A percentile compares a stretch with the other conserved stretches of the same genome.
Conservation (phyloP, 805 yeast species). For the Kazachstania taianensis region DNA sequence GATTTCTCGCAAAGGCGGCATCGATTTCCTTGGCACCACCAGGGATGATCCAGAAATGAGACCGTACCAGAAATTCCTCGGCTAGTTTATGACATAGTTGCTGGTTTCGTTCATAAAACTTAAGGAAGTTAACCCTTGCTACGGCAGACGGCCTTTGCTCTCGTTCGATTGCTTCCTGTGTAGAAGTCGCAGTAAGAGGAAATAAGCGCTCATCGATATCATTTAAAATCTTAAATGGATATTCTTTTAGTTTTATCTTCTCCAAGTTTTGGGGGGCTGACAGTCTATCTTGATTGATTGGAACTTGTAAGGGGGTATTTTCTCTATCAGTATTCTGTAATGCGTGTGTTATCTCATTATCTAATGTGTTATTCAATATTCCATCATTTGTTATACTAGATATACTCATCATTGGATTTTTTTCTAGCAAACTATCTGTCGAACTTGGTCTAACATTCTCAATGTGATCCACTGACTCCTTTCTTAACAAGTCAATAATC, state of each 20-base stretch:
- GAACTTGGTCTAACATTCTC: background rate
- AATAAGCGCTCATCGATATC: constrained; percentile 33
- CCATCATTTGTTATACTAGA: no score
- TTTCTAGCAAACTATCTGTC: no score
- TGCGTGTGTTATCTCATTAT: background rate
- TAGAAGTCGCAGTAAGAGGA: constrained; percentile 24
- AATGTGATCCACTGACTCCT: background rate
- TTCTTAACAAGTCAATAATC: constrained; percentile 8
- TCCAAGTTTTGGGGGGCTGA: no score
- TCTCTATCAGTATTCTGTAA: no score
- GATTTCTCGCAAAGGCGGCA: constrained; percentile 37
- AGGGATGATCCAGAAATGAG: constrained; percentile 54
- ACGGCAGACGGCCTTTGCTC: constrained; percentile 30
- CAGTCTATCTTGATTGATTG: no score
- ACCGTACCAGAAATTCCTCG: constrained; percentile 39
- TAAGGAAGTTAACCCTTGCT: constrained; percentile 36
- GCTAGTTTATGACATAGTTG: constrained; percentile 36
- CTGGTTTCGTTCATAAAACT: constrained; percentile 37
- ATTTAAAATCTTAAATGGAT: constrained; percentile 31
- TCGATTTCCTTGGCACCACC: constrained; percentile 46
- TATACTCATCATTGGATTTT: no score
- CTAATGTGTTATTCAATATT: constrained; percentile 1
- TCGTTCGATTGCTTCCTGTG: constrained; percentile 21
- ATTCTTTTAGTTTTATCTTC: constrained; percentile 27
- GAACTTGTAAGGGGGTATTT: no score